These are phyloP conservation scores for Botrytis fabae DNA, from an alignment of 2,329 filamentous ascomycete species.

Conservation along the genomic window DNA sequence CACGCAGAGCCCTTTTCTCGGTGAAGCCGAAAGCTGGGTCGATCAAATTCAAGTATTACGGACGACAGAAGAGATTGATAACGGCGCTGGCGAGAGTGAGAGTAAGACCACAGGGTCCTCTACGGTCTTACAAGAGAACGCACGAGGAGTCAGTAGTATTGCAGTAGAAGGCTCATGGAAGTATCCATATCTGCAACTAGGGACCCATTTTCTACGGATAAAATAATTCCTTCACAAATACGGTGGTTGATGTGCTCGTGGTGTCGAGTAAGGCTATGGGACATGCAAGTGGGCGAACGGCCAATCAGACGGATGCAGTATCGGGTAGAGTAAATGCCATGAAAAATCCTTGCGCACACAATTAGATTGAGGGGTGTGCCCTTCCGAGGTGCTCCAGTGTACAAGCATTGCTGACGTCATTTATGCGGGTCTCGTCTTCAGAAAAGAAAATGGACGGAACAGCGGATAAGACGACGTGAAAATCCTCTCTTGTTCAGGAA, in stretches of 20 bases:
- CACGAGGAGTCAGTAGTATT: neutral
- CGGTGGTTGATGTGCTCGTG: neutral
- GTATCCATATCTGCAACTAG: neutral
- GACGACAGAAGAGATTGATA: neutral
- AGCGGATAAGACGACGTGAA: slow-evolving; percentile 1
- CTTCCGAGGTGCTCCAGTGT: slow-evolving; percentile 1
- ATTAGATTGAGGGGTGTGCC: neutral
- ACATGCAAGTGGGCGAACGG: neutral
- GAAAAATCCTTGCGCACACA: neutral
- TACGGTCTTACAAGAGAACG: neutral
- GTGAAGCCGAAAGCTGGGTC: neutral
- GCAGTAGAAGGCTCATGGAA: neutral
- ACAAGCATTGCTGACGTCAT: slow-evolving; percentile 10
- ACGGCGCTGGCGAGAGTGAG: neutral
- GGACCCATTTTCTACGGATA: neutral
- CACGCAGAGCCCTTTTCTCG: neutral
- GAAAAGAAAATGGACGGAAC: neutral
- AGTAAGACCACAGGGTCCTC: neutral
- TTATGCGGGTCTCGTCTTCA: neutral
- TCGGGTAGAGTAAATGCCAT: neutral
- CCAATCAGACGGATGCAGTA: neutral
- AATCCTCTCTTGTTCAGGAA: neutral
- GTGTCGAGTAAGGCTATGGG: no score
- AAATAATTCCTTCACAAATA: neutral
- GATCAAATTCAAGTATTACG: neutral